Evolutionary conservation across 2,329 filamentous ascomycete species (phyloP).

Genomic region (Ophiosphaerella korrae): DNA sequence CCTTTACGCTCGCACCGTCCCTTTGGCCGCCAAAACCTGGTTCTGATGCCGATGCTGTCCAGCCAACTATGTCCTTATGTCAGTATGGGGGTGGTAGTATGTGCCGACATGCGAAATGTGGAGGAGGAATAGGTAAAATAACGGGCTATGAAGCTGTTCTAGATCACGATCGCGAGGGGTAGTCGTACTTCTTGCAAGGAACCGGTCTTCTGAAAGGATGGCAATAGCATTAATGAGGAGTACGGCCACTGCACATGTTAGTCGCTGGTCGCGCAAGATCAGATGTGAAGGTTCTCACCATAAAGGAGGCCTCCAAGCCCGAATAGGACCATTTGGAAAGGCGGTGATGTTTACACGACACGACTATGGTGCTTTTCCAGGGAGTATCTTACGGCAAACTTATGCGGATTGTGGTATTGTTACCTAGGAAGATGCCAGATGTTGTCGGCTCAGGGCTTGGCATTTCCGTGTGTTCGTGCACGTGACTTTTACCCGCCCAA

Average conservation of each 20-base stretch:
- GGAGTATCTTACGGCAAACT: too few species aligned
- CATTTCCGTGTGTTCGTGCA: neutral
- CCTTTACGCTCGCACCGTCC: slow-evolving; percentile 79
- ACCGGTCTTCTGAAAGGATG: slow-evolving; percentile 92
- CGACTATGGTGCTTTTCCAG: neutral
- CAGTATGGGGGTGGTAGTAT: slow-evolving; percentile 4
- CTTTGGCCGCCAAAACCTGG: slow-evolving; percentile 75
- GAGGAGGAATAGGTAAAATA: neutral
- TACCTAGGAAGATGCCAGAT: slow-evolving; percentile 3
- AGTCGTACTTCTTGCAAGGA: slow-evolving; percentile 76
- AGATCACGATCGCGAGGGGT: neutral
- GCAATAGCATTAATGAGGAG: slow-evolving; percentile 94
- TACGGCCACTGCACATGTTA: slow-evolving; percentile 66
- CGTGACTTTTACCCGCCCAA: slow-evolving; percentile 2
- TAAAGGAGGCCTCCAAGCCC: slow-evolving; percentile 75
- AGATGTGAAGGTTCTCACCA: slow-evolving; percentile 53
- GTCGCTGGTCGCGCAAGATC: slow-evolving; percentile 9
- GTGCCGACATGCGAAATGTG: neutral
- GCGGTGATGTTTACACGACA: neutral
- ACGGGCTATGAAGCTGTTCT: neutral
- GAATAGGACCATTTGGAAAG: slow-evolving; percentile 69
- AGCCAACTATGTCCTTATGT: slow-evolving; percentile 68
- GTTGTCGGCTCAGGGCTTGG: neutral
- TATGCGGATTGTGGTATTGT: neutral
- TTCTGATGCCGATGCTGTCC: slow-evolving; percentile 69